Base-by-base conservation (phyloP, 306 rosid genomes). In the Calophaca sinica region DNA sequence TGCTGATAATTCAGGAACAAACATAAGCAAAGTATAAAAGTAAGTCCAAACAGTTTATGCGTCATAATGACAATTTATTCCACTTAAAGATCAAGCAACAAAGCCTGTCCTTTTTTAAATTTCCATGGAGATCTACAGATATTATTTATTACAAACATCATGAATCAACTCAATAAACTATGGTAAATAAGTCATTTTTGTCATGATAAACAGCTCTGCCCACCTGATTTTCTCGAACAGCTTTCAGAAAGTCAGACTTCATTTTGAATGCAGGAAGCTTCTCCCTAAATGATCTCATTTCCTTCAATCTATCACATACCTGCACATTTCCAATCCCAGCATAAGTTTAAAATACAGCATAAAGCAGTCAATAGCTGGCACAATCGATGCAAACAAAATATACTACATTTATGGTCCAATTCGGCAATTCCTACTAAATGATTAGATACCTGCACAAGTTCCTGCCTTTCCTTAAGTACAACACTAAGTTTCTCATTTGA, bases 151-250 rank as follows among this genome's bases (percentile, higher is more conserved):
- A 42, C 31, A 62, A 13, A 54, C 73, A 44, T 44, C 26, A 20
- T 20, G 26, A 20, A 68, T 53, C 60, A 53, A 68, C 42, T 31
- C 26, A 53, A 72, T 12, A 45, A 79, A 64, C 46, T 15, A 61
- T 9, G 5, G 32, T 57, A 48, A 33, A 52, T 33, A 28, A 29
- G 26, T 54, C 51, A 38, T 26, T 71, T n/a, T 51, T 41, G 50
- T 52, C 29, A 54, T 1, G 29, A 60, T 60, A 36, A 15, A 70
- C 44, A 80, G 81, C 74, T 51, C 41, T 38, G 7, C 65, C 58
- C 76, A 94, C 98, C 98, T 91, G 98, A 82, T 89, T 91, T 86
- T 86, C 86, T 36, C 72, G 79, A 86, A 89, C 92, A 36, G 93
- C 91, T 86, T 85, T 87, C 76, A 94, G 82, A 81, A 94, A 89